phyloP scores from a whole-genome alignment of 495 filamentous ascomycete species.

The Neurospora discreta region DNA sequence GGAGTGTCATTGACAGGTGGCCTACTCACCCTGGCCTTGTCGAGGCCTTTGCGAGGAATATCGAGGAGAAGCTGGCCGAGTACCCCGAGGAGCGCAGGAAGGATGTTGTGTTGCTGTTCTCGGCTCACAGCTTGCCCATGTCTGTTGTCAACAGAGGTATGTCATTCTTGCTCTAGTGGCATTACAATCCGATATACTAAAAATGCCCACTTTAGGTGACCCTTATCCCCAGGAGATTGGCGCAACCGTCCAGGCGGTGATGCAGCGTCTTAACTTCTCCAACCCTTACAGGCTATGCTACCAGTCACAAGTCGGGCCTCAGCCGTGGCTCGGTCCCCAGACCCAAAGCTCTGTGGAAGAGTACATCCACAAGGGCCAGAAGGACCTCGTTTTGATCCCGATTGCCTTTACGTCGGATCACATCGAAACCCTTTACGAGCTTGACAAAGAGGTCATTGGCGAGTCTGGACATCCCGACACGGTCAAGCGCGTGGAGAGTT shows the following conservation, averaged over 20 bases:
- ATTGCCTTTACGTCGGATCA: conserved; percentile 98
- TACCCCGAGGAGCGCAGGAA: conserved; percentile 72
- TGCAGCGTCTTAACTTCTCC: conserved; percentile 72
- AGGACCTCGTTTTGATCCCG: conserved; percentile 82
- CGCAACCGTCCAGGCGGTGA: conserved; percentile 94
- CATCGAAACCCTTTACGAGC: conserved; percentile 93
- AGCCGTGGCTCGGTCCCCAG: conserved; percentile 91
- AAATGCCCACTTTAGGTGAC: conserved; percentile 47
- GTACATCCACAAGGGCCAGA: conserved; percentile 84
- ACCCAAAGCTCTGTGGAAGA: conserved; percentile 77
- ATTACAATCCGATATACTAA: conserved; percentile 9
- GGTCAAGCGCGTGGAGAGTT: conserved; percentile 82
- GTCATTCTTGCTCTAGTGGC: not conserved
- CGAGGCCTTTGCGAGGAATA: conserved; percentile 81
- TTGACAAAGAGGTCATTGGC: conserved; percentile 91
- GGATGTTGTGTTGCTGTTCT: conserved; percentile 80
- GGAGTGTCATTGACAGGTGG: conserved; percentile 99
- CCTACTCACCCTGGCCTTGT: conserved; percentile 82
- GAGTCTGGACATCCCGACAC: conserved; percentile 67
- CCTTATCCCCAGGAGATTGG: conserved; percentile 95
- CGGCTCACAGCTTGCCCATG: conserved; percentile 95
- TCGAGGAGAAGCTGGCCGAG: conserved; percentile 67
- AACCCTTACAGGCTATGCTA: conserved; percentile 92
- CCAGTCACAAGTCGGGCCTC: conserved; percentile 96
- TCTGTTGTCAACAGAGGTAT: conserved; percentile 82